A percentile compares a stretch with the other conserved stretches of the same genome.
phyloP scores from a whole-genome alignment of 257 asterid species.

The Gentiana macrophylla region DNA sequence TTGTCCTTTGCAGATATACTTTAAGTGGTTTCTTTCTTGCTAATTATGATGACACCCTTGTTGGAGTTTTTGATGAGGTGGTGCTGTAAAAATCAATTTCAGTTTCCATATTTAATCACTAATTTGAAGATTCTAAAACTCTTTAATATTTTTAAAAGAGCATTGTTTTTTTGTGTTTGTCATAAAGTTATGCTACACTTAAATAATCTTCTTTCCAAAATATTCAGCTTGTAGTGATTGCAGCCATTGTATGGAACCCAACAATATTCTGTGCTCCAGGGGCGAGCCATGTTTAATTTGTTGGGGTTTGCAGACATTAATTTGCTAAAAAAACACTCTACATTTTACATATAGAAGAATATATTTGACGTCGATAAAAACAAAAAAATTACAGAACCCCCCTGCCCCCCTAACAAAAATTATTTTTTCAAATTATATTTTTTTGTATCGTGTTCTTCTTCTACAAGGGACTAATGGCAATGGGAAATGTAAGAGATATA shows the following conservation, averaged over 20 bases:
- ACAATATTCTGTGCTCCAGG: conserved; percentile 74
- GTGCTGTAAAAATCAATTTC: conserved; percentile 9
- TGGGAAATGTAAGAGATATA: no score
- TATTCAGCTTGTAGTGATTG: conserved; percentile 89
- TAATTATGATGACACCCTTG: conserved; percentile 80
- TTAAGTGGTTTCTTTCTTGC: conserved; percentile 98
- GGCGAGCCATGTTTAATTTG: no score
- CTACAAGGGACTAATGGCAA: no score
- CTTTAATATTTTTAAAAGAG: not conserved
- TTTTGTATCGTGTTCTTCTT: no score
- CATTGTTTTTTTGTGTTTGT: conserved; percentile 13
- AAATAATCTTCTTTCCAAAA: conserved; percentile 17
- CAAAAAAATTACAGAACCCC: no score
- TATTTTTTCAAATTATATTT: no score
- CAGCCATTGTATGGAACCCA: conserved; percentile 97
- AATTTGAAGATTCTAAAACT: no score
- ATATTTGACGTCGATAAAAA: no score
- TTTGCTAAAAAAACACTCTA: no score
- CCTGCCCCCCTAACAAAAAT: no score
- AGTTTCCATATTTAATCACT: conserved; percentile 5
- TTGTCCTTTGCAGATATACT: conserved; percentile 49
- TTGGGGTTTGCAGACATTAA: no score
- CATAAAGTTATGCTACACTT: conserved; percentile 7
- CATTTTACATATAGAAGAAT: no score
- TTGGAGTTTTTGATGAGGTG: conserved; percentile 91